Percentiles rank a stretch among this genome's conserved stretches.
Conservation (phyloP, 176 grass and related monocot genomes). For the Ensete glaucum region DNA sequence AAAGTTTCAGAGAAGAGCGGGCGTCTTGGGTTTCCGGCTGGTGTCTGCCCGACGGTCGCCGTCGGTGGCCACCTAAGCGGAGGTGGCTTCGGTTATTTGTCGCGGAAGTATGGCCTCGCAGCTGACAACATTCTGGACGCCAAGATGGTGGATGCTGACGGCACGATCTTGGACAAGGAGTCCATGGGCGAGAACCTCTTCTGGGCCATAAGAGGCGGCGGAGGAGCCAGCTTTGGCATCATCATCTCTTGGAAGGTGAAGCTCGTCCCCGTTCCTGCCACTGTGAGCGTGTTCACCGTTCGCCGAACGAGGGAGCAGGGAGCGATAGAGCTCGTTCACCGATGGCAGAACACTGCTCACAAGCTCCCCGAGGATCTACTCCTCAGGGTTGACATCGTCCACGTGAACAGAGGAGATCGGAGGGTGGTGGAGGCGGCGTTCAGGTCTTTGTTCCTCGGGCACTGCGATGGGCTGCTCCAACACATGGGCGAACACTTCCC, state of each 20-base stretch:
- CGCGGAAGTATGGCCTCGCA: conserved; percentile 40
- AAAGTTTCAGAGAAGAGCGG: conserved; percentile 13
- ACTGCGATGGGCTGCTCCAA: background rate
- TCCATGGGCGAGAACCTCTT: conserved; percentile 15
- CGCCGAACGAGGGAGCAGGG: background rate
- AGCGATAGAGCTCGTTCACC: background rate
- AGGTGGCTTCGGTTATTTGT: conserved; percentile 43
- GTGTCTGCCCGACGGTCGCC: conserved; percentile 47
- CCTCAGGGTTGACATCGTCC: background rate
- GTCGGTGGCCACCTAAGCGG: conserved; percentile 54
- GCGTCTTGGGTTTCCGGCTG: conserved; percentile 31
- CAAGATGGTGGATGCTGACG: background rate
- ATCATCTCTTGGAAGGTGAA: conserved; percentile 13
- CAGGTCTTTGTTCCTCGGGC: conserved; percentile 7
- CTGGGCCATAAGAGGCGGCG: conserved; percentile 14
- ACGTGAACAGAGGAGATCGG: background rate
- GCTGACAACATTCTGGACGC: conserved; percentile 11
- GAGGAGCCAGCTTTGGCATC: conserved; percentile 15
- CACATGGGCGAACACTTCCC: background rate
- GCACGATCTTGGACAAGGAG: background rate
- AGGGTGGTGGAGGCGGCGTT: background rate
- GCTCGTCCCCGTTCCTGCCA: background rate
- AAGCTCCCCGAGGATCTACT: conserved; percentile 5
- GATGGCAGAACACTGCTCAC: background rate
- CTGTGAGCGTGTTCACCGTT: background rate